phyloP scores from a whole-genome alignment of 768 basidiomycete species.

The Flagelloscypha sp. region DNA sequence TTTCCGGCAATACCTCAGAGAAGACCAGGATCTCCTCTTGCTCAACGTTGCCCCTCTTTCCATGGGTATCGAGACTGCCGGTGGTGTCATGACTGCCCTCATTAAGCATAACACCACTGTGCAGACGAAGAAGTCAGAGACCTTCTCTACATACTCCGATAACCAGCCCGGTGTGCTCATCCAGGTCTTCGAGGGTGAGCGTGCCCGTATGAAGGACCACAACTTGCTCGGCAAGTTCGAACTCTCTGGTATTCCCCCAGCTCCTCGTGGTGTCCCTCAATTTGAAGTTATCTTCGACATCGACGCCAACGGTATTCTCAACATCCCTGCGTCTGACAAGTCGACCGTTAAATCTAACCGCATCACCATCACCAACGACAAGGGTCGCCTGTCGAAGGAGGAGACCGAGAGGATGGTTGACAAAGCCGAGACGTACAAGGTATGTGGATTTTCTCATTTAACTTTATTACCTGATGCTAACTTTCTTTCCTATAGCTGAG shows the following conservation, averaged over 20 bases:
- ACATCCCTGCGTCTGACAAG: conserved; percentile 93
- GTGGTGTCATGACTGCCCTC: conserved; percentile 97
- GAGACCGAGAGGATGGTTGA: conserved; percentile 97
- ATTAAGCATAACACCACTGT: conserved; percentile 99
- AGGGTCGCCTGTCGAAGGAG: conserved; percentile 94
- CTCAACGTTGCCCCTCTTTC: conserved; percentile 90
- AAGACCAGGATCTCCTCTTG: conserved; percentile 95
- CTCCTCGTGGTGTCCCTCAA: conserved; percentile 96
- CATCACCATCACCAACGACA: conserved; percentile 93
- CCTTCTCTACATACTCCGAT: conserved; percentile 97
- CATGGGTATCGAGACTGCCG: conserved; percentile 95
- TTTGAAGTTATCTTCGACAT: conserved; percentile 98
- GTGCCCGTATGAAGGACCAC: conserved; percentile 98
- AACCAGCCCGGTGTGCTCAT: conserved; percentile 98
- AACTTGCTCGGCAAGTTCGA: conserved; percentile 98
- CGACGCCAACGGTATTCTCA: conserved; percentile 93
- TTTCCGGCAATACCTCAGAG: conserved; percentile 96
- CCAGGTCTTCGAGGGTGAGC: conserved; percentile 97
- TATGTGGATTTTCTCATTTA: conserved; percentile 21
- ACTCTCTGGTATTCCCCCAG: conserved; percentile 91
- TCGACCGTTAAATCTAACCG: conserved; percentile 94
- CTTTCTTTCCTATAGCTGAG: conserved; percentile 47
- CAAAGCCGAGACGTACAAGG: conserved; percentile 91
- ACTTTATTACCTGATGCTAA: conserved; percentile 7
- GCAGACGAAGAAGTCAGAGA: conserved; percentile 97